These are phyloP conservation scores for Strobilomyces confusus DNA, from an alignment of 768 basidiomycete genomes.

Conservation along the genomic window DNA sequence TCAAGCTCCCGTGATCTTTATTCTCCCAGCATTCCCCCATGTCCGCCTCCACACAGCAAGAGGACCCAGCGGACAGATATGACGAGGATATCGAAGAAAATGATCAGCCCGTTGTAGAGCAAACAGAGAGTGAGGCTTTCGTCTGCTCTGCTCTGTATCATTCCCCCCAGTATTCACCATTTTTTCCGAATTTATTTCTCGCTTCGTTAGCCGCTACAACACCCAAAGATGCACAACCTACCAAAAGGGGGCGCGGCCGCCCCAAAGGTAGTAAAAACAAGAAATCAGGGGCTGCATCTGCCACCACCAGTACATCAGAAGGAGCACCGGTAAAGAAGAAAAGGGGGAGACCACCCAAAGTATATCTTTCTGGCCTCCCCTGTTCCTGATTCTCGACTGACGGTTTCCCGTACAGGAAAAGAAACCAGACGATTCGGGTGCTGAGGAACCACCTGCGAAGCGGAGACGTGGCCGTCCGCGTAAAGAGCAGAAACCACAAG, in stretches of 20 bases:
- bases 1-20: conserved; percentile 25
- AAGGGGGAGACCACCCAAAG: conserved; percentile 52
- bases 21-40: conserved; percentile 35
- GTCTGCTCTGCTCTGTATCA: conserved; percentile 11
- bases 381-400: conserved; percentile 24
- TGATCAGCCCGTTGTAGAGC: conserved; percentile 38
- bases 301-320: conserved; percentile 27
- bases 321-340: conserved; percentile 38
- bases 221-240: conserved; percentile 34
- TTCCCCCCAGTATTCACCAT: conserved; percentile 12
- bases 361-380: conserved; percentile 18
- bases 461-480: conserved; percentile 73
- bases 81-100: conserved; percentile 57
- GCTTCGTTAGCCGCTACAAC: conserved; percentile 37
- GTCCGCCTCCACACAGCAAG: conserved; percentile 60
- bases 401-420: conserved; percentile 24
- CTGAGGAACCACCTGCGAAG: conserved; percentile 53
- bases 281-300: conserved; percentile 38
- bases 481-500: conserved; percentile 52
- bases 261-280: conserved; percentile 87
- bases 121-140: conserved; percentile 29
- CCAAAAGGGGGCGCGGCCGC: conserved; percentile 81
- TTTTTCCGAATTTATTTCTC: conserved; percentile 20
- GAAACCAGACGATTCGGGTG: conserved; percentile 44
- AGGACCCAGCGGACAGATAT: conserved; percentile 51